A percentile compares a stretch with the other conserved stretches of the same genome.
Evolutionary conservation across 2,329 filamentous ascomycete genomes (phyloP).

Genomic region (Cadophora sp.): DNA sequence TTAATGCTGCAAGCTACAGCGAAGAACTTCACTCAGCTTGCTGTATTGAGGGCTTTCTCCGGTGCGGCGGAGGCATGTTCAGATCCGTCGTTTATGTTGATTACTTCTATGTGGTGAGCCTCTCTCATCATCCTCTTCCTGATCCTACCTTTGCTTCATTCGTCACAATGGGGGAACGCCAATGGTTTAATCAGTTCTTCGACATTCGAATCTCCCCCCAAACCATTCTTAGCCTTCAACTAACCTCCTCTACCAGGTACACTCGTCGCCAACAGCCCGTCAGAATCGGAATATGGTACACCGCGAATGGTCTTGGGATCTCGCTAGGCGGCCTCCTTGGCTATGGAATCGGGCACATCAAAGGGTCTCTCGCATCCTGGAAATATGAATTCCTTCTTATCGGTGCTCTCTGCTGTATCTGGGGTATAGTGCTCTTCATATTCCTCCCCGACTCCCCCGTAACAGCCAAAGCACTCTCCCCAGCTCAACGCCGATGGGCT

Average conservation of each 20-base stretch:
- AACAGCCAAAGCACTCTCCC: slow-evolving; percentile 57
- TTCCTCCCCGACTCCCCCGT: slow-evolving; percentile 64
- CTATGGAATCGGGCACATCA: slow-evolving; percentile 66
- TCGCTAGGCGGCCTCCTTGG: slow-evolving; percentile 63
- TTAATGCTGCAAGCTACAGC: slow-evolving; percentile 58
- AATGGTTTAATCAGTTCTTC: neutral
- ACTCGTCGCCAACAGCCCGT: slow-evolving; percentile 67
- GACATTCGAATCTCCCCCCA: neutral
- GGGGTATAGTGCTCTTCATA: slow-evolving; percentile 51
- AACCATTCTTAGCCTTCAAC: too few species aligned
- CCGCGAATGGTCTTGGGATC: slow-evolving; percentile 64
- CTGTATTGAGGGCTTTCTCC: slow-evolving; percentile 57
- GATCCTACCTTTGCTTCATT: too few species aligned
- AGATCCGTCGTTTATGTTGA: slow-evolving; percentile 63
- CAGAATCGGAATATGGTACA: slow-evolving; percentile 63
- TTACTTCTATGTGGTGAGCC: slow-evolving; percentile 46
- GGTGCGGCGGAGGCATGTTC: slow-evolving; percentile 62
- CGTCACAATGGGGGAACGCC: too few species aligned
- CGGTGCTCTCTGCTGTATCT: slow-evolving; percentile 39
- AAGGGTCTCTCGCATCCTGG: slow-evolving; percentile 64
- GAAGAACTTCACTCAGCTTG: slow-evolving; percentile 57
- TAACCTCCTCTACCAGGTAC: slow-evolving; percentile 53
- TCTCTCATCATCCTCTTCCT: too few species aligned
- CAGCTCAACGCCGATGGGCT: slow-evolving; percentile 42
- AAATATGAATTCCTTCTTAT: slow-evolving; percentile 72